phyloP scores from a whole-genome alignment of 352 stramenopile genomes.

The Pythium brachiatum region DNA sequence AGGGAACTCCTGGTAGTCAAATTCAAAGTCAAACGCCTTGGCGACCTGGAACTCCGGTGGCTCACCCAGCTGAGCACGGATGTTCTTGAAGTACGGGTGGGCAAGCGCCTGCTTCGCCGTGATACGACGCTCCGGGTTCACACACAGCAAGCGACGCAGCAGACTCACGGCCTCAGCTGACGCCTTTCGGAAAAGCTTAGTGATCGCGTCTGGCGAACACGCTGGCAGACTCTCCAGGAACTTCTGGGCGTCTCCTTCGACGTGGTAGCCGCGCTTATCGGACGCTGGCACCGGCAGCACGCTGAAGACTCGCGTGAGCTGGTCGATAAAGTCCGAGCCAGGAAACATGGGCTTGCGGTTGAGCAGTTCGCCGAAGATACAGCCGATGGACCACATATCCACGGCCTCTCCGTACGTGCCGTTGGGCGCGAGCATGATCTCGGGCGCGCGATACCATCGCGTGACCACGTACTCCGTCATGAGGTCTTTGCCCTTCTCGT shows the following conservation, averaged over 20 bases:
- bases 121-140: conserved; percentile 90
- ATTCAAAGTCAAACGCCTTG: conserved; percentile 80
- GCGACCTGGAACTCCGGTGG: conserved; percentile 63
- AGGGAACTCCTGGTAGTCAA: conserved; percentile 71
- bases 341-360: conserved; percentile 76
- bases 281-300: conserved; percentile 63
- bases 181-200: conserved; percentile 64
- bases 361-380: conserved; percentile 93
- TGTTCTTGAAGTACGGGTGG: conserved; percentile 90
- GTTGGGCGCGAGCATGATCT: conserved; percentile 85
- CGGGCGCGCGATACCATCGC: conserved; percentile 78
- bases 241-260: conserved; percentile 72
- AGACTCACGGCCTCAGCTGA: conserved; percentile 69
- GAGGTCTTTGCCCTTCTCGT: conserved; percentile 54
- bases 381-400: conserved; percentile 88
- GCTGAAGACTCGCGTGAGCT: conserved; percentile 73
- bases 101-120: conserved; percentile 86
- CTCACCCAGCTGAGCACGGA: conserved; percentile 65
- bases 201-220: conserved; percentile 68
- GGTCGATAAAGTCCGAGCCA: conserved; percentile 77
- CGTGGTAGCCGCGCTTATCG: conserved; percentile 73
- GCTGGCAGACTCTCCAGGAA: conserved; percentile 72
- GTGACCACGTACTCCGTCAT: conserved; percentile 89
- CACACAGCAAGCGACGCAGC: conserved; percentile 66
- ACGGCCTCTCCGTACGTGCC: conserved; percentile 73